phyloP scores from a whole-genome alignment of 2,329 filamentous ascomycete genomes.

The Didymosphaeria variabile region DNA sequence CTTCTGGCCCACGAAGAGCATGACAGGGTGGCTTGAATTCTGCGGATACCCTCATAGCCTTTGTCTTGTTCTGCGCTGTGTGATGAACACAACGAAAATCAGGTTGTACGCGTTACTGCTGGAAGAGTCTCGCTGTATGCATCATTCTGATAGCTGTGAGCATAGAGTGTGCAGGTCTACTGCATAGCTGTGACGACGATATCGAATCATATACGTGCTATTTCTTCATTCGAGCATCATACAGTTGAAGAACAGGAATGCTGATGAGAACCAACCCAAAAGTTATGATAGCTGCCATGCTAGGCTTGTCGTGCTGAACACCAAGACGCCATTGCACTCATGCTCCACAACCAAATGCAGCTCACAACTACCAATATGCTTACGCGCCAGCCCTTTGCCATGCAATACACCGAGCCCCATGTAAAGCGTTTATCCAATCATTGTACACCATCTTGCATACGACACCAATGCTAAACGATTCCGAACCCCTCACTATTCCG shows the following conservation, averaged over 20 bases:
- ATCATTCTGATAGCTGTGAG: no score
- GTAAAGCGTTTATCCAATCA: neutral
- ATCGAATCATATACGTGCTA: no score
- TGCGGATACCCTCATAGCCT: neutral
- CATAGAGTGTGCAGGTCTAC: no score
- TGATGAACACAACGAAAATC: no score
- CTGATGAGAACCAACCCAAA: neutral
- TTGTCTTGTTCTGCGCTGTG: neutral
- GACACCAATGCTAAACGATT: slow-evolving; percentile 30
- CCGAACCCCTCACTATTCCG: slow-evolving; percentile 92
- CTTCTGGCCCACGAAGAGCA: slow-evolving; percentile 40
- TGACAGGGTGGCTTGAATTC: slow-evolving; percentile 35
- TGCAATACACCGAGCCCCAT: neutral
- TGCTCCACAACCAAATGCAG: neutral
- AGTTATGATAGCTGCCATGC: neutral
- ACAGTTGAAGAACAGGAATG: neutral
- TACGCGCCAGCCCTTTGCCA: neutral
- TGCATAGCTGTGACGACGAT: no score
- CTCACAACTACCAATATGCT: neutral
- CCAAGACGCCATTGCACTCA: neutral
- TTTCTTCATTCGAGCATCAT: neutral
- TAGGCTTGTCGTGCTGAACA: neutral
- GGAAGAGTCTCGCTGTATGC: no score
- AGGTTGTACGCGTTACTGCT: no score
- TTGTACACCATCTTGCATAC: neutral